Conservation (phyloP, 345 rosid genomes). For the Moricandia arvensis region DNA sequence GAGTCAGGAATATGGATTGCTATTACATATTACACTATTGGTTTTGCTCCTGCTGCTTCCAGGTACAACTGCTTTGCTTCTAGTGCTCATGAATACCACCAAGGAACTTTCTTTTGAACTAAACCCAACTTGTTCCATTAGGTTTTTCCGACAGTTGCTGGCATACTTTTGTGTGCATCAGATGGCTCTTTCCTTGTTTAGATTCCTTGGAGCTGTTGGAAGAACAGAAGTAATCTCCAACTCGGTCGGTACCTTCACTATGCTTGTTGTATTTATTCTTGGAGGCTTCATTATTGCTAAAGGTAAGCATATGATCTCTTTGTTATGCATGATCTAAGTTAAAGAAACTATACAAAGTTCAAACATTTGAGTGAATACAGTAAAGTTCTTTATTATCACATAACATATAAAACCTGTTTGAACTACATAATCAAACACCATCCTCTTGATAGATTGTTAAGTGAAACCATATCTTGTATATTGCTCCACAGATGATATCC, state of each 20-base stretch:
- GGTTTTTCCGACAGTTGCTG: conserved; percentile 75
- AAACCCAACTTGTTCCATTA: conserved; percentile 26
- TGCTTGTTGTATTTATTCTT: conserved; percentile 68
- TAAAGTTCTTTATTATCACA: not conserved
- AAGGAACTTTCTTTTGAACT: conserved; percentile 13
- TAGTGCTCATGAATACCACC: not conserved
- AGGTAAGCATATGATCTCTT: conserved; percentile 43
- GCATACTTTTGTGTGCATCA: conserved; percentile 73
- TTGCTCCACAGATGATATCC: conserved; percentile 60
- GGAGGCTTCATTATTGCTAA: conserved; percentile 86
- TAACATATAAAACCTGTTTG: not conserved
- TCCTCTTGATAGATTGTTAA: not conserved
- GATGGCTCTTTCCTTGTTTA: conserved; percentile 82
- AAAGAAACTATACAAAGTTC: too few relatives aligned
- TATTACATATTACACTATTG: conserved; percentile 63
- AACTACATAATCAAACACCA: not conserved
- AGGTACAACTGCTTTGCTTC: conserved; percentile 41
- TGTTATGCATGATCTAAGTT: too few relatives aligned
- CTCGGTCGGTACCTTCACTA: conserved; percentile 62
- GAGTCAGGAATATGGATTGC: conserved; percentile 64
- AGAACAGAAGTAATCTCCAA: conserved; percentile 71
- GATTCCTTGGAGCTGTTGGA: conserved; percentile 85
- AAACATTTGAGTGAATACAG: too few relatives aligned
- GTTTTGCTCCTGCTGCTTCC: conserved; percentile 63
- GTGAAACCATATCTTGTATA: conserved; percentile 1